These are phyloP conservation scores for Candida ortonii DNA, from an alignment of 805 yeast species.

Conservation along the genomic window DNA sequence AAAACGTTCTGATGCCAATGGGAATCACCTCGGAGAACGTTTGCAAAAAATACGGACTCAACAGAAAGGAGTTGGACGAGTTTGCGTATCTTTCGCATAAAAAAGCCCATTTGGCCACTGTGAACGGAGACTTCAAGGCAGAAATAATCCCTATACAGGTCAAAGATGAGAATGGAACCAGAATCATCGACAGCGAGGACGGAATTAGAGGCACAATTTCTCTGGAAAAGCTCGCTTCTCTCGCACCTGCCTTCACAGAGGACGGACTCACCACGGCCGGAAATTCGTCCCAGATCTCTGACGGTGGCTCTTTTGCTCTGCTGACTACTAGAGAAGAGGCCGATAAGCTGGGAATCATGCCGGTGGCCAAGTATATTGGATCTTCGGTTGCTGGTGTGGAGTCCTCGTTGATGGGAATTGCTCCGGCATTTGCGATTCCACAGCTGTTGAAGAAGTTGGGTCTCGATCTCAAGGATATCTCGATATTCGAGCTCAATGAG, in stretches of 20 bases:
- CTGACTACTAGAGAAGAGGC: constrained; percentile 36
- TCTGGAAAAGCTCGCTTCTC: constrained; percentile 24
- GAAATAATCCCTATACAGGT: constrained; percentile 29
- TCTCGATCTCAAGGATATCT: constrained; percentile 28
- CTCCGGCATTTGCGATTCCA: constrained; percentile 36
- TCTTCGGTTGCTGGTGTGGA: constrained; percentile 36
- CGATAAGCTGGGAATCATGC: constrained; percentile 31
- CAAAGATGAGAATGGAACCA: constrained; percentile 11
- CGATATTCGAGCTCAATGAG: constrained; percentile 36
- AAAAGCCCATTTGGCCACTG: constrained; percentile 27
- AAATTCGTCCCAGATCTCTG: constrained; percentile 37
- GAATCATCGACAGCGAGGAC: constrained; percentile 22
- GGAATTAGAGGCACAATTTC: constrained; percentile 27
- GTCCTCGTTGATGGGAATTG: constrained; percentile 36
- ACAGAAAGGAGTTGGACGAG: constrained; percentile 28
- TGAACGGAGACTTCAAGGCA: constrained; percentile 25
- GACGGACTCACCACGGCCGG: constrained; percentile 37
- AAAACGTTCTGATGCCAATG: constrained; percentile 34
- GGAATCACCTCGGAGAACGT: constrained; percentile 33
- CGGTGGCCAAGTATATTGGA: constrained; percentile 32
- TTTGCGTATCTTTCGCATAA: constrained; percentile 29
- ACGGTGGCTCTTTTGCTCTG: constrained; percentile 37
- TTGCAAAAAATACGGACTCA: constrained; percentile 25
- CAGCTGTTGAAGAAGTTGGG: constrained; percentile 22
- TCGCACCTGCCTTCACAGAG: constrained; percentile 29